Evolutionary conservation across 805 yeast genomes (phyloP), one percentile per base, ranked within the genome.

Genomic region (Wickerhamomyces canadensis): DNA sequence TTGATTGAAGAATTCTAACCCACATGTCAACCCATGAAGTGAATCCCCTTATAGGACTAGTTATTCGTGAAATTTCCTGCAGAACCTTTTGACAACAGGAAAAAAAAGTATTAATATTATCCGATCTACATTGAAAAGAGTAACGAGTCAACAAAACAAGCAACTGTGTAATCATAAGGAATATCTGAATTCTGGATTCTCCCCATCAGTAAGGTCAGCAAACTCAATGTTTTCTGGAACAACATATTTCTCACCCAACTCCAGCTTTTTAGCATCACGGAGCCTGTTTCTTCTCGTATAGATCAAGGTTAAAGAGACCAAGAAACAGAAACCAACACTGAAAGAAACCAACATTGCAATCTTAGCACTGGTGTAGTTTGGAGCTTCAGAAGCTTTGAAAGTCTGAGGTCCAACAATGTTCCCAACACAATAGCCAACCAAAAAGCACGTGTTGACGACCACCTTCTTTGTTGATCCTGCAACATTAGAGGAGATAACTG

Each of bases 361-460:
- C 40, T 62, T 64, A 14, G 69, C 78, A 27, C 64, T 59, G 11
- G 51, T 49, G 44, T 70, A 72, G 4, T 43, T 38, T 17, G 77
- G 76, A 3, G 74, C 72, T 46, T 74, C 70, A 3, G 35, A 40
- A 0, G 56, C 54, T 31, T 57, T 53, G 47, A 73, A 74, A 4
- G 75, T 61, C 43, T 72, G 78, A 2, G 81, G 79, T 4, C 82
- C 82, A 34, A 66, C 57, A 33, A 73, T 57, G 49, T 75, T 77
- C 17, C 82, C 82, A 8, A 63, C 70, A 52, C 77, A 70, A 55
- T 67, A 74, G 5, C 70, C 72, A 34, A 76, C 50, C 28, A 76
- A 61, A 40, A 61, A 55, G 22, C 70, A 44, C 2, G 75, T 70
- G 48, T 65, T 72, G 2, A 62, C 67, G 3, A 71, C 61, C 33